Conservation (phyloP, 2,329 filamentous ascomycete genomes). For the Penicillium polonicum region DNA sequence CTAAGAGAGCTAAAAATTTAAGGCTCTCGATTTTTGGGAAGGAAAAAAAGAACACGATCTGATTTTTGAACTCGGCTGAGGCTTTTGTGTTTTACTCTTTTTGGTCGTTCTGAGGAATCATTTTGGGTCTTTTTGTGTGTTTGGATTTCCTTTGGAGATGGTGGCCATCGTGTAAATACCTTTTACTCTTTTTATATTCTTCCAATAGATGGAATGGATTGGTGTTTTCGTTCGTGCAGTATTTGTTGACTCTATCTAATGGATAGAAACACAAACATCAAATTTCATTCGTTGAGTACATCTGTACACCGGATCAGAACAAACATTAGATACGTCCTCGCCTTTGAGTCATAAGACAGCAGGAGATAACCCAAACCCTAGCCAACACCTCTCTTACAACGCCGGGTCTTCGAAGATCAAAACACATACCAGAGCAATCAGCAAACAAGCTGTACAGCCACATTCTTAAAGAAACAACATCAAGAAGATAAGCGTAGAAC, state of each 20-base stretch:
- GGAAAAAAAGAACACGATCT: constrained; percentile 1
- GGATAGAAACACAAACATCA: neutral
- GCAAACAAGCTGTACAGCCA: neutral
- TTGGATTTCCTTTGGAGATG: constrained; percentile 18
- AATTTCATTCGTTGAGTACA: neutral
- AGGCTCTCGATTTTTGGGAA: constrained; percentile 2
- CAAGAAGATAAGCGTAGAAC: neutral
- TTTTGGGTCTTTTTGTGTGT: constrained; percentile 16
- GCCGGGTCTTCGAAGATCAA: neutral
- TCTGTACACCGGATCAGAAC: neutral
- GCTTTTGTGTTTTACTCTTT: constrained; percentile 1
- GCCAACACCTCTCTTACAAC: neutral
- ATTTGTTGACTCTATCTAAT: neutral
- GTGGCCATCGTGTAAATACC: constrained; percentile 22
- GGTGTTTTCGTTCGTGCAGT: constrained; percentile 16
- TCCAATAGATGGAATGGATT: constrained; percentile 35
- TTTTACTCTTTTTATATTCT: constrained; percentile 32
- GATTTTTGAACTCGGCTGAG: constrained; percentile 2
- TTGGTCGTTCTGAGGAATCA: constrained; percentile 9
- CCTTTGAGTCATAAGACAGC: neutral
- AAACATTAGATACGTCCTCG: neutral
- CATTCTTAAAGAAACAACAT: neutral
- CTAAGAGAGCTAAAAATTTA: neutral
- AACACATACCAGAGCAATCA: neutral
- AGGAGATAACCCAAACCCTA: neutral